Evolutionary conservation across 805 yeast genomes (phyloP).

Genomic region (Nematodospora valgi): DNA sequence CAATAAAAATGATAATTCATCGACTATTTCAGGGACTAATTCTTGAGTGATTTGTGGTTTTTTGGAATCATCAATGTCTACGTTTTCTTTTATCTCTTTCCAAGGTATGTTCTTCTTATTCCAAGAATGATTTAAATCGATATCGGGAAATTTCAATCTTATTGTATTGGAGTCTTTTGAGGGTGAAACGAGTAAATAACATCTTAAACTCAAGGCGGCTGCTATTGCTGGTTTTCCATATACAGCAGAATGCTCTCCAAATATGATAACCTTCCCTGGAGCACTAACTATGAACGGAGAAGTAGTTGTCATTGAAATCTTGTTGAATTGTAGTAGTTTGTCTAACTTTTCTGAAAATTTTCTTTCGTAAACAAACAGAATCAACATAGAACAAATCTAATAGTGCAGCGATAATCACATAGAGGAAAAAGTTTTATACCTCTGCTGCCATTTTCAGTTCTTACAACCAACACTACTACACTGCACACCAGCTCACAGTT

Average conservation of each 20-base stretch:
- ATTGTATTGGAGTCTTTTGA: slow-evolving; percentile 42
- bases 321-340: not conserved
- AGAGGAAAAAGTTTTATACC: too few relatives aligned
- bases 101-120: slow-evolving; percentile 58
- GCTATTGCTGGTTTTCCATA: slow-evolving; percentile 94
- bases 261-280: slow-evolving; percentile 93
- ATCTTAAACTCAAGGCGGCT: slow-evolving; percentile 84
- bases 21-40: slow-evolving; percentile 55
- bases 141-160: slow-evolving; percentile 78
- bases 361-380: not conserved
- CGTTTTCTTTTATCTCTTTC: slow-evolving; percentile 28
- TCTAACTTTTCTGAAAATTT: too few relatives aligned
- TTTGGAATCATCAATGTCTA: slow-evolving; percentile 17
- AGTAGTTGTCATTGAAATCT: slow-evolving; percentile 2
- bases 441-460: too few relatives aligned
- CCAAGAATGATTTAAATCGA: slow-evolving; percentile 67
- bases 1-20: slow-evolving; percentile 44
- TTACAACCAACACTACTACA: too few relatives aligned
- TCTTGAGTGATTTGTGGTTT: slow-evolving; percentile 44
- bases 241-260: slow-evolving; percentile 97
- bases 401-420: not conserved
- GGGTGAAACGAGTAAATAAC: slow-evolving; percentile 67
- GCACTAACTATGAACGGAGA: slow-evolving; percentile 77
- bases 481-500: too few relatives aligned
- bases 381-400: not conserved